A percentile compares a stretch with the other conserved stretches of the same genome.
phyloP scores from a whole-genome alignment of 1,139 yeast genomes.

The Wickerhamomyces sp. region DNA sequence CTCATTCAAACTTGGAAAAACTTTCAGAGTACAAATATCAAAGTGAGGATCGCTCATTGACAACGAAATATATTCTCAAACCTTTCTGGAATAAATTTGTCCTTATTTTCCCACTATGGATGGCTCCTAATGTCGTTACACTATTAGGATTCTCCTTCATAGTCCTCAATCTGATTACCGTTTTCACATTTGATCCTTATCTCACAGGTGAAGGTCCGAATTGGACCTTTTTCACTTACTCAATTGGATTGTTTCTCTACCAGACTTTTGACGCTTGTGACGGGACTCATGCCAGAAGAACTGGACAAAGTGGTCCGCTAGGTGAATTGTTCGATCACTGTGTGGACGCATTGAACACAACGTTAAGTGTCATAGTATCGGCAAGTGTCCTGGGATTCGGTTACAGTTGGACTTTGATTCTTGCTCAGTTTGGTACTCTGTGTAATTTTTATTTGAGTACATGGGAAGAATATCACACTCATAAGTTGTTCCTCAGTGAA shows the following conservation, averaged over 20 bases:
- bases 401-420: slow-evolving; percentile 53
- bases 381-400: slow-evolving; percentile 73
- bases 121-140: slow-evolving; percentile 90
- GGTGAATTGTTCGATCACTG: slow-evolving; percentile 96
- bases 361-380: slow-evolving; percentile 69
- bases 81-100: slow-evolving; percentile 72
- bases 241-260: slow-evolving; percentile 79
- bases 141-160: slow-evolving; percentile 72
- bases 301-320: slow-evolving; percentile 91
- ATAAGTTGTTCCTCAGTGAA: slow-evolving; percentile 68
- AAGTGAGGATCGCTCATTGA: slow-evolving; percentile 76
- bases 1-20: slow-evolving; percentile 53
- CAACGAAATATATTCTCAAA: slow-evolving; percentile 69
- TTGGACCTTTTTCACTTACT: slow-evolving; percentile 80
- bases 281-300: slow-evolving; percentile 87
- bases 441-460: slow-evolving; percentile 85
- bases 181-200: slow-evolving; percentile 70
- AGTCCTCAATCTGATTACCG: slow-evolving; percentile 55
- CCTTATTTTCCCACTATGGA: slow-evolving; percentile 67
- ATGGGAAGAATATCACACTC: slow-evolving; percentile 96
- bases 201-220: slow-evolving; percentile 58
- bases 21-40: slow-evolving; percentile 66
- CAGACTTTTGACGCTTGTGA: slow-evolving; percentile 97
- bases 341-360: slow-evolving; percentile 85
- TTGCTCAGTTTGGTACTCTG: slow-evolving; percentile 71